Percentiles rank a stretch among this genome's conserved stretches.
phyloP scores from a whole-genome alignment of 129 eudicot species.

The Erigeron canadensis region DNA sequence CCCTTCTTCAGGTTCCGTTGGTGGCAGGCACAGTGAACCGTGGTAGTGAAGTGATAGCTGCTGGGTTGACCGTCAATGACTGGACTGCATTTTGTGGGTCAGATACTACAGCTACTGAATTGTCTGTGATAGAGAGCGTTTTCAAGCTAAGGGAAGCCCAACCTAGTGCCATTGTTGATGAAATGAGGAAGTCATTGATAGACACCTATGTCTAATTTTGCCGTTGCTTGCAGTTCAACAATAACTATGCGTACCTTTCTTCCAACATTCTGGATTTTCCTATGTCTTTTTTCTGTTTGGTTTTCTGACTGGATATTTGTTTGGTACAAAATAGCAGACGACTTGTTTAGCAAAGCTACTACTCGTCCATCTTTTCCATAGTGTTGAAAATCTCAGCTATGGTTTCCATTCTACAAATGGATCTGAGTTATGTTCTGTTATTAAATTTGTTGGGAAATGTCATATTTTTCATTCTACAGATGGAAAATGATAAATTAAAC shows the following conservation, averaged over 20 bases:
- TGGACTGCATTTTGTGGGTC: constrained; percentile 89
- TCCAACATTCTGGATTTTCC: neutral
- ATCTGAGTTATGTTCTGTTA: no score
- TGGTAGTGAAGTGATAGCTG: constrained; percentile 79
- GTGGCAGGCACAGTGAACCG: constrained; percentile 89
- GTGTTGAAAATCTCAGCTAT: no score
- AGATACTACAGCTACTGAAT: constrained; percentile 75
- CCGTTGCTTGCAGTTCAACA: neutral
- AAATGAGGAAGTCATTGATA: constrained; percentile 76
- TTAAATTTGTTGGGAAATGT: no score
- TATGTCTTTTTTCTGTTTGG: neutral
- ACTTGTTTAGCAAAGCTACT: no score
- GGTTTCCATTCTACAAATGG: no score
- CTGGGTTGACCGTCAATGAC: constrained; percentile 73
- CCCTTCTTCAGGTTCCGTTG: constrained; percentile 84
- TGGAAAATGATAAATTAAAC: no score
- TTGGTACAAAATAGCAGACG: no score
- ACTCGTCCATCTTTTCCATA: no score
- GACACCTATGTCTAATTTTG: constrained; percentile 61
- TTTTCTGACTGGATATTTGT: constrained; percentile 14
- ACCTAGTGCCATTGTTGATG: constrained; percentile 70
- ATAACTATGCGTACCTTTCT: neutral
- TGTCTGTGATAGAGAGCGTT: constrained; percentile 74
- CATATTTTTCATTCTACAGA: no score
- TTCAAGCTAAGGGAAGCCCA: constrained; percentile 82